Percentiles rank a stretch among this genome's conserved stretches.
These are phyloP conservation scores for Madurella fahalii DNA, from an alignment of 2,329 filamentous ascomycete genomes.

Conservation along the genomic window DNA sequence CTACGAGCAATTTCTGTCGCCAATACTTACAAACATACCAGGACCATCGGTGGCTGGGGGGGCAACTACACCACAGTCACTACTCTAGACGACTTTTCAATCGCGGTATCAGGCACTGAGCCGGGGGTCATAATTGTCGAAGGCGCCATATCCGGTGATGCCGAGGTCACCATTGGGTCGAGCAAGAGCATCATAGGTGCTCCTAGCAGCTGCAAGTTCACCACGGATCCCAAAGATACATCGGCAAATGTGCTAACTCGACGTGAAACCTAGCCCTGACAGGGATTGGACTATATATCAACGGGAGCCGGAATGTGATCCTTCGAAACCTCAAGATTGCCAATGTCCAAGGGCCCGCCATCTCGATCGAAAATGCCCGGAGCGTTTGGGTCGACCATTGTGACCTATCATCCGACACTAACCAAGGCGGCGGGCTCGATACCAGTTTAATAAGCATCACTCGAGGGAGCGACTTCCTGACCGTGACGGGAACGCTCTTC, in stretches of 20 bases:
- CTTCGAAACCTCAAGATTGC: slow-evolving; percentile 57
- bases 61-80: slow-evolving; percentile 42
- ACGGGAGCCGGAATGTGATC: slow-evolving; percentile 53
- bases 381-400: slow-evolving; percentile 65
- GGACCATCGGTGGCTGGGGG: slow-evolving; percentile 16
- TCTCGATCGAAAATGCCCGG: slow-evolving; percentile 51
- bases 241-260: no score
- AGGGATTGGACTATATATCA: slow-evolving; percentile 49
- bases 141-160: slow-evolving; percentile 38
- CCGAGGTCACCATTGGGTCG: slow-evolving; percentile 40
- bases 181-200: slow-evolving; percentile 48
- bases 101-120: slow-evolving; percentile 43
- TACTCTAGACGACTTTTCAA: slow-evolving; percentile 43
- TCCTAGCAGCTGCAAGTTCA: slow-evolving; percentile 31
- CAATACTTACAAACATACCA: not conserved
- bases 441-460: slow-evolving; percentile 52
- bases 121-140: slow-evolving; percentile 42
- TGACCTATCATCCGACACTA: slow-evolving; percentile 56
- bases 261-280: slow-evolving; percentile 29
- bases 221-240: not conserved
- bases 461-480: slow-evolving; percentile 38
- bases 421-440: slow-evolving; percentile 44
- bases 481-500: slow-evolving; percentile 11
- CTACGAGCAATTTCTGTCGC: not conserved
- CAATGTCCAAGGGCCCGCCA: slow-evolving; percentile 55